Evolutionary conservation across 2,329 filamentous ascomycete species (phyloP).

Genomic region (Pseudogymnoascus sp.): DNA sequence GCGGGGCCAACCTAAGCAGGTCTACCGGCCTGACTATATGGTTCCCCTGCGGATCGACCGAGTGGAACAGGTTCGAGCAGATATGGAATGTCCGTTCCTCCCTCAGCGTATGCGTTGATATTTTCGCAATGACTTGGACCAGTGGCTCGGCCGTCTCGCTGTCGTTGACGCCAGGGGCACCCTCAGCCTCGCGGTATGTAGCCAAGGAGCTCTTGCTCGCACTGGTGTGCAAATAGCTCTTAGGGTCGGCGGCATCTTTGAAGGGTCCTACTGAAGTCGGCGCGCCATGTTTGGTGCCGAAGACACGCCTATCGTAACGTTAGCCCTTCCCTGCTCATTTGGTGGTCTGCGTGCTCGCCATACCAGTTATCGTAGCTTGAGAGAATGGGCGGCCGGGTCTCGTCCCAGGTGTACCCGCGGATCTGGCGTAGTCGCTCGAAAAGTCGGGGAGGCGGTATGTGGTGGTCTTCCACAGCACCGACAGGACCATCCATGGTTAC

Average conservation of each 20-base stretch:
- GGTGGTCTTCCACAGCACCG: constrained; percentile 24
- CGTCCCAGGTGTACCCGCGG: constrained; percentile 71
- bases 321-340: not conserved
- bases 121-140: constrained; percentile 63
- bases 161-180: constrained; percentile 12
- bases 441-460: constrained; percentile 60
- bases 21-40: constrained; percentile 80
- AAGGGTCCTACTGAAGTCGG: constrained; percentile 33
- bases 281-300: constrained; percentile 44
- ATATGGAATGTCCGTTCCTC: constrained; percentile 86
- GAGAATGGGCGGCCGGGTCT: constrained; percentile 49
- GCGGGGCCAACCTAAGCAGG: constrained; percentile 61
- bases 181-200: not conserved
- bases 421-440: constrained; percentile 68
- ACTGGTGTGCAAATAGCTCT: not conserved
- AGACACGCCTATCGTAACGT: constrained; percentile 50
- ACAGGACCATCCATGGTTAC: constrained; percentile 23
- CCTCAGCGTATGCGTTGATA: constrained; percentile 74
- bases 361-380: constrained; percentile 85
- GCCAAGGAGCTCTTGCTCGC: not conserved
- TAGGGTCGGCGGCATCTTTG: constrained; percentile 13
- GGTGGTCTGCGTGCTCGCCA: constrained; percentile 16
- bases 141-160: constrained; percentile 10
- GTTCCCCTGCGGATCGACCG: constrained; percentile 63
- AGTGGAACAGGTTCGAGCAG: constrained; percentile 62